Percentiles rank a stretch among this genome's conserved stretches.
phyloP scores from a whole-genome alignment of 2,329 filamentous ascomycete genomes.

The Alternaria dauci region DNA sequence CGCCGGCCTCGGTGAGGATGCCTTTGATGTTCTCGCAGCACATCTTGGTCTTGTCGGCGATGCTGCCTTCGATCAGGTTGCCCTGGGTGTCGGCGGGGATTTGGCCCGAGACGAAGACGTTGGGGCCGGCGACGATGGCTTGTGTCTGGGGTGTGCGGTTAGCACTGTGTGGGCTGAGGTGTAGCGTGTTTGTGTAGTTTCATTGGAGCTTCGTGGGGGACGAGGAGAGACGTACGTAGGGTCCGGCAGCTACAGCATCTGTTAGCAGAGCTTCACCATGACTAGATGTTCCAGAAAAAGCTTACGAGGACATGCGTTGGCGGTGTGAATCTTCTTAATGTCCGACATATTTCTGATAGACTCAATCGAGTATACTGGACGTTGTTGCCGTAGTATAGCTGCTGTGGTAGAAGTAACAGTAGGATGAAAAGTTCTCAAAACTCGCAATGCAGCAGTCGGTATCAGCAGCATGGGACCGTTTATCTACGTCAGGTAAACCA shows the following conservation, averaged over 20 bases:
- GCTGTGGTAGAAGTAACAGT: neutral
- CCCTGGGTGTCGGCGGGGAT: constrained; percentile 74
- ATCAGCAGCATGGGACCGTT: constrained; percentile 13
- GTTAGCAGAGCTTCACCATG: constrained; percentile 4
- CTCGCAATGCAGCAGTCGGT: neutral
- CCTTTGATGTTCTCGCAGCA: constrained; percentile 83
- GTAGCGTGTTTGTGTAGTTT: neutral
- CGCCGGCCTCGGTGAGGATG: constrained; percentile 83
- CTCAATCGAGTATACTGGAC: neutral
- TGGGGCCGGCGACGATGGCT: constrained; percentile 72
- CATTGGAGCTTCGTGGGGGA: neutral
- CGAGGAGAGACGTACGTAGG: constrained; percentile 52
- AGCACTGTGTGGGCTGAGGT: neutral
- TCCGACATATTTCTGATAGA: constrained; percentile 50
- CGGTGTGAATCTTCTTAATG: constrained; percentile 55
- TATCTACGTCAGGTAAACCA: constrained; percentile 31
- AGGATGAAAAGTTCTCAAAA: neutral
- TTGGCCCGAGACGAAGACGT: constrained; percentile 77
- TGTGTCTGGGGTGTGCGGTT: constrained; percentile 48
- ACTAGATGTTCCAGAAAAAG: constrained; percentile 2
- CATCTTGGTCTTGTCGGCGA: constrained; percentile 73
- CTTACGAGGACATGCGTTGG: constrained; percentile 55
- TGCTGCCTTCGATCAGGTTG: constrained; percentile 68
- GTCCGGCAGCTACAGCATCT: constrained; percentile 50
- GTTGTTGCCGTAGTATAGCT: neutral